Evolutionary conservation across 495 filamentous ascomycete genomes (phyloP).

Genomic region (Haplographium delicatum): DNA sequence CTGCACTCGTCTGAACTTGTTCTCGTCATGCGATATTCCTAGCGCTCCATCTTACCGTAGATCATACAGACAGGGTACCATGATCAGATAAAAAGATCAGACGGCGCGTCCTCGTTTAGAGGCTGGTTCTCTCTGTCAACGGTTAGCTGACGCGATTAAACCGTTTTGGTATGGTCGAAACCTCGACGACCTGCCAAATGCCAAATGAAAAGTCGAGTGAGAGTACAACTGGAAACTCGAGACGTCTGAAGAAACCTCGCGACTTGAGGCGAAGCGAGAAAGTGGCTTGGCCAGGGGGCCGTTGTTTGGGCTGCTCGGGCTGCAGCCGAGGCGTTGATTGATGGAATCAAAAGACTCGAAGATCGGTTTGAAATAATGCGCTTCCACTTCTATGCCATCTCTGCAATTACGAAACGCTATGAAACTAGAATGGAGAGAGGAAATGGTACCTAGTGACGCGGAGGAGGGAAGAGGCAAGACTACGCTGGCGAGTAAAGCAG

Average conservation of each 20-base stretch:
- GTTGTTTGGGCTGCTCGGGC: too few species aligned
- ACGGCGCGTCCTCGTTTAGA: too few species aligned
- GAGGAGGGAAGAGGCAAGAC: too few species aligned
- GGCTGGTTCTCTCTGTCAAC: not conserved
- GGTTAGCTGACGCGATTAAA: not conserved
- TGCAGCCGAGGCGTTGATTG: too few species aligned
- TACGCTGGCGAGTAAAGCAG: too few species aligned
- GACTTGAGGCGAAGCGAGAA: constrained; percentile 13
- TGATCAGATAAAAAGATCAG: not conserved
- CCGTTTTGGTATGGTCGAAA: not conserved
- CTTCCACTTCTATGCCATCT: too few species aligned
- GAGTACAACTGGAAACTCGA: constrained; percentile 11
- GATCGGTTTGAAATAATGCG: too few species aligned
- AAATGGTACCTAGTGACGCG: too few species aligned
- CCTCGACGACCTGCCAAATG: not conserved
- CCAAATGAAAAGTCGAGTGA: not conserved
- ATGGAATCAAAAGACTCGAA: too few species aligned
- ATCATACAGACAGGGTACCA: not conserved
- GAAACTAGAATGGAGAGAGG: too few species aligned
- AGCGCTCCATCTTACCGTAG: not conserved
- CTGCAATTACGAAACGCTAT: too few species aligned
- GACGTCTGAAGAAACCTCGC: too few species aligned
- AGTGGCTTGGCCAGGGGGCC: not conserved
- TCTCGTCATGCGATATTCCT: not conserved
- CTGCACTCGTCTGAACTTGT: not conserved